phyloP scores from a whole-genome alignment of 2,329 filamentous ascomycete genomes.

The Fusarium mundagurra region DNA sequence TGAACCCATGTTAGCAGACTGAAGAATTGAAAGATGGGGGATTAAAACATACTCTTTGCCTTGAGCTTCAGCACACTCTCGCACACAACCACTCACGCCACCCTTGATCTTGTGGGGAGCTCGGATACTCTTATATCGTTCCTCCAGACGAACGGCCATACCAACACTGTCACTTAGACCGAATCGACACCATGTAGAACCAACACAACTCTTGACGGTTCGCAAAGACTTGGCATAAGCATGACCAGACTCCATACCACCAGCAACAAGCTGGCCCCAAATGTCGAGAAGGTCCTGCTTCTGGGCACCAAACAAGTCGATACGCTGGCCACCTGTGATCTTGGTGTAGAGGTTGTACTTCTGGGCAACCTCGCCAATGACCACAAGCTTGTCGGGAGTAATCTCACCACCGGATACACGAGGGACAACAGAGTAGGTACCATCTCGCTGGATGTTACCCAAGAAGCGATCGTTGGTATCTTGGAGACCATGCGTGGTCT shows the following conservation, averaged over 20 bases:
- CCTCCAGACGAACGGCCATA: slow-evolving; percentile 87
- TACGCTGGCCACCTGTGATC: slow-evolving; percentile 90
- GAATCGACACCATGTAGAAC: slow-evolving; percentile 90
- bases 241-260: slow-evolving; percentile 90
- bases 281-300: slow-evolving; percentile 87
- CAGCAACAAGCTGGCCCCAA: slow-evolving; percentile 82
- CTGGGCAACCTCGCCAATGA: slow-evolving; percentile 84
- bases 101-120: slow-evolving; percentile 91
- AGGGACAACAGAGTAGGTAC: slow-evolving; percentile 89
- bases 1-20: slow-evolving; percentile 45
- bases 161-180: slow-evolving; percentile 91
- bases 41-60: slow-evolving; percentile 81
- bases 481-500: slow-evolving; percentile 76
- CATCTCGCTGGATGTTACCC: slow-evolving; percentile 90
- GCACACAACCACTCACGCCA: slow-evolving; percentile 89
- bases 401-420: slow-evolving; percentile 87
- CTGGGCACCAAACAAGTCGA: slow-evolving; percentile 91
- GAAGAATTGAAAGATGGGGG: background rate
- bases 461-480: slow-evolving; percentile 92
- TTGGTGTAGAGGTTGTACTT: slow-evolving; percentile 89
- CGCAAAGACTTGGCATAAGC: slow-evolving; percentile 90
- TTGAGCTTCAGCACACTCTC: slow-evolving; percentile 91
- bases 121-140: slow-evolving; percentile 92
- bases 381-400: slow-evolving; percentile 84
- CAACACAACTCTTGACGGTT: slow-evolving; percentile 92